Conservation (phyloP, 164 flowering plant species). For the Buxus sempervirens region DNA sequence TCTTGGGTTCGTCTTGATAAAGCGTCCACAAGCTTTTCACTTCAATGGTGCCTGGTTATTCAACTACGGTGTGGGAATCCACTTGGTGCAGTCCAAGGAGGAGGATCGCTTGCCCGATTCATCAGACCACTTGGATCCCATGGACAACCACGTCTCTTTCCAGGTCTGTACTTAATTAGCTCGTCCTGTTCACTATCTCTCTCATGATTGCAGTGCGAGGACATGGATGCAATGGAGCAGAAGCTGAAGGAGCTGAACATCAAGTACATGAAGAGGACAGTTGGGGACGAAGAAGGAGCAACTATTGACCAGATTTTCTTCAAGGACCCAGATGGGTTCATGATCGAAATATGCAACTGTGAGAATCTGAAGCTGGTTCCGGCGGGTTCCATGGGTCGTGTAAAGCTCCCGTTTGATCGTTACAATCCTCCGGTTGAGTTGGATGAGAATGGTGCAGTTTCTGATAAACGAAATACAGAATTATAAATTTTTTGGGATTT, state of each 20-base stretch:
- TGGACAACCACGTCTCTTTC: constrained; percentile 61
- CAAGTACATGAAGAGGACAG: constrained; percentile 48
- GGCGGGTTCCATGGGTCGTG: too few relatives aligned
- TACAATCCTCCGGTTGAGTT: too few relatives aligned
- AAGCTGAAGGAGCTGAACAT: constrained; percentile 36
- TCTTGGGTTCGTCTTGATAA: constrained; percentile 51
- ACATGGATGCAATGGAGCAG: constrained; percentile 44
- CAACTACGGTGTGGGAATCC: constrained; percentile 71
- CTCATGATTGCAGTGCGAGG: constrained; percentile 52
- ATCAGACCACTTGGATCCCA: constrained; percentile 46
- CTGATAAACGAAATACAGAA: too few relatives aligned
- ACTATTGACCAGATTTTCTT: constrained; percentile 58
- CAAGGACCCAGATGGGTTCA: constrained; percentile 63
- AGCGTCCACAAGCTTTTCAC: constrained; percentile 50
- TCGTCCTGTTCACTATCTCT: too few relatives aligned
- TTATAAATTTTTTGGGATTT: too few relatives aligned
- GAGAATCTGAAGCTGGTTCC: too few relatives aligned
- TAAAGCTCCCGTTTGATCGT: too few relatives aligned
- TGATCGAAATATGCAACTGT: constrained; percentile 79
- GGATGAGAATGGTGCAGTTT: too few relatives aligned
- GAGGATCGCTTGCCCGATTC: constrained; percentile 30
- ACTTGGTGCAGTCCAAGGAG: constrained; percentile 43
- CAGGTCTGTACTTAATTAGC: constrained; percentile 28
- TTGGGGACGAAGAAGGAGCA: constrained; percentile 37
- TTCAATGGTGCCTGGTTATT: constrained; percentile 76